These are phyloP conservation scores for Nicotiana paniculata DNA, from an alignment of 257 asterid species.

Conservation along the genomic window DNA sequence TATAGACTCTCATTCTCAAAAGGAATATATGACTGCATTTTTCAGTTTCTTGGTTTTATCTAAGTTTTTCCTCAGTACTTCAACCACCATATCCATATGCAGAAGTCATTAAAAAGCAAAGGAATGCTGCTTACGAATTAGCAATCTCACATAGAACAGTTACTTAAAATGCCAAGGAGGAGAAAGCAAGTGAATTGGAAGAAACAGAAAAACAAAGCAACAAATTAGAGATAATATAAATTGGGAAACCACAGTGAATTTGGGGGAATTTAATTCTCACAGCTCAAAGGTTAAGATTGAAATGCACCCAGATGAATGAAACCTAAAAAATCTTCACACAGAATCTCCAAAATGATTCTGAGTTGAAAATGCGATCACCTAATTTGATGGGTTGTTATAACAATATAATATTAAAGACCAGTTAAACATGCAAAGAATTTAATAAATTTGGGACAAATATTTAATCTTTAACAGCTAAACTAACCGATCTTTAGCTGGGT, in stretches of 20 bases:
- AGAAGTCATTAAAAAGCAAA: background rate
- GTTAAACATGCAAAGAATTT: background rate
- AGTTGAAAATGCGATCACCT: constrained; percentile 32
- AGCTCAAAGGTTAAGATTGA: constrained; percentile 22
- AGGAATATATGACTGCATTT: background rate
- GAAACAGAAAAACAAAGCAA: background rate
- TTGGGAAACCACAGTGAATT: constrained; percentile 31
- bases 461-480: constrained; percentile 25
- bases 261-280: constrained; percentile 32
- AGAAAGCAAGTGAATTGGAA: constrained; percentile 10
- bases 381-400: constrained; percentile 19
- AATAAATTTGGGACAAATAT: background rate
- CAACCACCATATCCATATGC: background rate
- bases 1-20: background rate
- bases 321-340: constrained; percentile 24
- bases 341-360: constrained; percentile 13
- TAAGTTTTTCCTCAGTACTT: background rate
- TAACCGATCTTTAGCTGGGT: constrained; percentile 47
- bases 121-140: background rate
- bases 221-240: constrained; percentile 2
- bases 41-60: background rate
- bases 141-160: background rate
- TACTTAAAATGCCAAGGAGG: constrained; percentile 7
- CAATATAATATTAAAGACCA: background rate
- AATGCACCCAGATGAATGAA: constrained; percentile 22